Percentiles rank a stretch among this genome's conserved stretches.
Evolutionary conservation across 495 filamentous ascomycete genomes (phyloP).

Genomic region (Annulohypoxylon stygium): DNA sequence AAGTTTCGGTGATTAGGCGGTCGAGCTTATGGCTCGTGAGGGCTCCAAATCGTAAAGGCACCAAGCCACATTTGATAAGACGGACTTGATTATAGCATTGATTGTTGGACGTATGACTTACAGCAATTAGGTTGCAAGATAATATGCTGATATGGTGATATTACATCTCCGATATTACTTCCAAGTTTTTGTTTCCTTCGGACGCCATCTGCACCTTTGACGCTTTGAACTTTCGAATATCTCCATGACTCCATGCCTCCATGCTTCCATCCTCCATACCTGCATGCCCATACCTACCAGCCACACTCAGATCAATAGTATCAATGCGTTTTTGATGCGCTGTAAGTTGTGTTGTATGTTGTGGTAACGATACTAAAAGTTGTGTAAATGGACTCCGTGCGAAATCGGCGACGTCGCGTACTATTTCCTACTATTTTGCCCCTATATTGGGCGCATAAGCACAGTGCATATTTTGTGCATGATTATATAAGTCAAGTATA

Average conservation of each 20-base stretch:
- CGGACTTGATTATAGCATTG: not conserved
- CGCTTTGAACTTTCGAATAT: not conserved
- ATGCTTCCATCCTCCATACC: too few species aligned
- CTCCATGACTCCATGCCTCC: not conserved
- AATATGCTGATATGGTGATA: not conserved
- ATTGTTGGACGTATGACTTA: not conserved
- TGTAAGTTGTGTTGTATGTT: not conserved
- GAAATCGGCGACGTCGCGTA: not conserved
- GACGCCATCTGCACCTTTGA: not conserved
- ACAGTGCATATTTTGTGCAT: slow-evolving; percentile 1
- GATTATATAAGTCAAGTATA: slow-evolving; percentile 21
- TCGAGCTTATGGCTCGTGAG: slow-evolving; percentile 12
- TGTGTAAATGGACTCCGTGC: slow-evolving; percentile 12
- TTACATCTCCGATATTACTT: slow-evolving; percentile 5
- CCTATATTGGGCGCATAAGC: not conserved
- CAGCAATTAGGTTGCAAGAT: slow-evolving; percentile 1
- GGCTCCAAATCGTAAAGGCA: not conserved
- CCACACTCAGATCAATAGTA: not conserved
- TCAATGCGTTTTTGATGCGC: not conserved
- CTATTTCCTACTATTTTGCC: not conserved
- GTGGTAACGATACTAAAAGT: not conserved
- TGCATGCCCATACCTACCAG: not conserved
- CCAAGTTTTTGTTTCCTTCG: slow-evolving; percentile 2
- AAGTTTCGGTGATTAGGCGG: slow-evolving; percentile 13
- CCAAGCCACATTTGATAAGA: slow-evolving; percentile 19